Evolutionary conservation across 1,284 basidiomycete genomes (phyloP).

Genomic region (Apiotrichum laibachii): DNA sequence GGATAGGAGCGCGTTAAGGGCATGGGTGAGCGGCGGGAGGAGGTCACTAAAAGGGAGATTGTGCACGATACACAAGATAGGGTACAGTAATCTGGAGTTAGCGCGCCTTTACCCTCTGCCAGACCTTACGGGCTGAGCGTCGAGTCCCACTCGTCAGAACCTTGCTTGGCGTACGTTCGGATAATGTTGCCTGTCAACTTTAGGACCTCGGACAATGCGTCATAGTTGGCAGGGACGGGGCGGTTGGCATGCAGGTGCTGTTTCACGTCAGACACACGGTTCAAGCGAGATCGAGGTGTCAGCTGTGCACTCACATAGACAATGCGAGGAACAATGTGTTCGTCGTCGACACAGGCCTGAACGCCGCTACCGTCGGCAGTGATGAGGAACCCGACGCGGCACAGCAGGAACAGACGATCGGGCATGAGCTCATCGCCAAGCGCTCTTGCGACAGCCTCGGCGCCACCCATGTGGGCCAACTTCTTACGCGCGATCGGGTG

Average conservation of each 20-base stretch:
- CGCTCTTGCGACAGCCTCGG: constrained; percentile 30
- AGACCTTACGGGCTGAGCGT: constrained; percentile 32
- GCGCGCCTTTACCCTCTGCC: not conserved
- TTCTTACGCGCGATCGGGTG: constrained; percentile 28
- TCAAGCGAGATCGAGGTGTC: not conserved
- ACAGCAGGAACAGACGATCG: constrained; percentile 43
- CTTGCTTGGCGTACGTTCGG: constrained; percentile 33
- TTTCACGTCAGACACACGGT: not conserved
- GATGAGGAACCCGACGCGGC: constrained; percentile 43
- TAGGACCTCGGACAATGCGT: constrained; percentile 43
- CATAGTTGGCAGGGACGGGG: constrained; percentile 25
- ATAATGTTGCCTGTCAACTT: constrained; percentile 47
- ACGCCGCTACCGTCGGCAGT: constrained; percentile 37
- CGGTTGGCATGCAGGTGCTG: constrained; percentile 25
- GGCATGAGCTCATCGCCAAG: constrained; percentile 21
- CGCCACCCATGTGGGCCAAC: constrained; percentile 30
- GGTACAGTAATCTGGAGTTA: constrained; percentile 26
- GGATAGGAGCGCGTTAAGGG: constrained; percentile 40
- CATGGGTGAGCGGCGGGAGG: constrained; percentile 36
- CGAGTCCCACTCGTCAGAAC: constrained; percentile 32
- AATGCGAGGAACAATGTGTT: constrained; percentile 32
- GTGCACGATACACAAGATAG: constrained; percentile 34
- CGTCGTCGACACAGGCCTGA: constrained; percentile 36
- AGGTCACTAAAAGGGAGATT: constrained; percentile 32
- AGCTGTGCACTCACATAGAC: constrained; percentile 32